These are phyloP conservation scores for Chytridium lagenaria DNA, from an alignment of 371 early-diverging fungal genomes.

Conservation along the genomic window DNA sequence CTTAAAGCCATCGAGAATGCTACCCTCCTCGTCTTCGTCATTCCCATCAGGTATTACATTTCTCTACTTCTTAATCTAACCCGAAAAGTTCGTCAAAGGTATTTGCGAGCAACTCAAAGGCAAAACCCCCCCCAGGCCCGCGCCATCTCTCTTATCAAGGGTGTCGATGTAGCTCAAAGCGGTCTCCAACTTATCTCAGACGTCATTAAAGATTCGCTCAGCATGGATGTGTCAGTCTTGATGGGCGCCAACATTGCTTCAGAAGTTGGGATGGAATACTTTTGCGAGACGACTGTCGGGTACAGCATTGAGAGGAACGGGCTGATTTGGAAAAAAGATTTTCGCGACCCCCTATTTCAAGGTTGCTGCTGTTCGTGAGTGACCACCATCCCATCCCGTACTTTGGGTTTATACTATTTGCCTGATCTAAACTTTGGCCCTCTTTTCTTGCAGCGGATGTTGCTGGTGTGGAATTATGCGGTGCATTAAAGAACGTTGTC, in stretches of 20 bases:
- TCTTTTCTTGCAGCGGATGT: conserved; percentile 69
- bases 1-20: conserved; percentile 77
- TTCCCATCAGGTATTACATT: conserved; percentile 96
- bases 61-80: no score
- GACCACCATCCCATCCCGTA: neutral
- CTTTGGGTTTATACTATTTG: neutral
- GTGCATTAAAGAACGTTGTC: conserved; percentile 99
- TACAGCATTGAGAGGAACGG: conserved; percentile 76
- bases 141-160: conserved; percentile 92
- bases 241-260: conserved; percentile 99
- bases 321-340: conserved; percentile 72
- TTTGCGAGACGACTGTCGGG: conserved; percentile 97
- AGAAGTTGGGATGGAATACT: conserved; percentile 93
- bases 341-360: conserved; percentile 90
- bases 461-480: conserved; percentile 95
- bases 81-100: conserved; percentile 85
- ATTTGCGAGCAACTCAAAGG: conserved; percentile 82
- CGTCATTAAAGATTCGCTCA: conserved; percentile 78
- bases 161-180: conserved; percentile 81
- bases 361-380: conserved; percentile 32
- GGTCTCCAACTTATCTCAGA: conserved; percentile 87
- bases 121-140: conserved; percentile 71
- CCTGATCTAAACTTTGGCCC: conserved; percentile 37
- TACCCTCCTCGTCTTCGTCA: conserved; percentile 91
- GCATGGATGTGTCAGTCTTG: conserved; percentile 81